Base-by-base conservation (phyloP, 73 alveolate genomes). In the Loxodes magnus region DNA sequence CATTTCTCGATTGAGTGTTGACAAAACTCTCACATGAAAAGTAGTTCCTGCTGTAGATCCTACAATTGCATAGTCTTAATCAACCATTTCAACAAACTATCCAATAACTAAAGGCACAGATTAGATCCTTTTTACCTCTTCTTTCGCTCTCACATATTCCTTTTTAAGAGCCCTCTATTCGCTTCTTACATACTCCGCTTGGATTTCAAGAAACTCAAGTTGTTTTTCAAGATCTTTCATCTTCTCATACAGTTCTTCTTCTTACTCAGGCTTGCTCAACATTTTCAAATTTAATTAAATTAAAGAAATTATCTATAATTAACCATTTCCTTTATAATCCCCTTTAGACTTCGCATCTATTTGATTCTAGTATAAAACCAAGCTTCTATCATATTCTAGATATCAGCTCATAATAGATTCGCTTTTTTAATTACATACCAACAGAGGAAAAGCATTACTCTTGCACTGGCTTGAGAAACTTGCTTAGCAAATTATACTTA, bases 1-100 rank as follows among this genome's bases (percentile, higher is more conserved):
- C 51, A 77, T 87, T 51, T 95, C 99, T 22, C 97, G 72, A 73
- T 95, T 95, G 23, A 95, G 81, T n/a, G 99, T 95, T 42, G 97
- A 79, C 35, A 95, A 75, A 19, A 95, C 98, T 42, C 99, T 68
- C 10, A 95, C 99, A 55, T 88, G 87, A 49, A 79, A 90, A 43
- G 88, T 85, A 36, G 96, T 67, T 5, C 99, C 99, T 21, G 95
- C 87, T 9, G 97, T 79, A n/a, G 94, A 62, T 12, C 91, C 75
- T n/a, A 90, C 96, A 25, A 95, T 73, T 28, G 96, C 99, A 75
- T 95, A 93, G 62, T 84, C 72, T 49, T 89, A 97, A 56, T 95
- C 97, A 46, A 95, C 80, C 97, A 95, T 94, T 69, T 95, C 99
- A 9, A 74, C 59, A 87, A 95, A 95, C 66, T 92, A 96, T 30